A percentile compares a stretch with the other conserved stretches of the same genome.
These are phyloP conservation scores for Talaromyces sp. DNA, from an alignment of 2,329 filamentous ascomycete genomes.

Conservation along the genomic window DNA sequence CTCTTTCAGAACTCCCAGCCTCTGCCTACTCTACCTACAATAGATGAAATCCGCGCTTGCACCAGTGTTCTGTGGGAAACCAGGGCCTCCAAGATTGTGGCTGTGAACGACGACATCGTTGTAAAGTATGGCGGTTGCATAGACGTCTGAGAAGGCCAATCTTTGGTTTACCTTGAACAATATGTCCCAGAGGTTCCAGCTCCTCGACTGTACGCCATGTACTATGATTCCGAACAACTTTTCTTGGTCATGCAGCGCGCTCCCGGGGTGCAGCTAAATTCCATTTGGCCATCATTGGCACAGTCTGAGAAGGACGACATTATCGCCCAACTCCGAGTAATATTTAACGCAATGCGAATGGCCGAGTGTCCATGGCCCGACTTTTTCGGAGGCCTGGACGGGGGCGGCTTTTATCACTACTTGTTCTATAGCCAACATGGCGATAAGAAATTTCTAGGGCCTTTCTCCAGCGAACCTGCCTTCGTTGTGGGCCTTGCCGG, in stretches of 20 bases:
- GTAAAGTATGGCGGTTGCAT: background rate
- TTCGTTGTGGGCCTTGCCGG: conserved; percentile 22
- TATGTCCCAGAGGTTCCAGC: conserved; percentile 23
- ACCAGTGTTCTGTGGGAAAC: background rate
- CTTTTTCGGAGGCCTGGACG: conserved; percentile 22
- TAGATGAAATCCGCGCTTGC: background rate
- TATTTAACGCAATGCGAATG: conserved; percentile 20
- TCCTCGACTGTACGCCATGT: conserved; percentile 29
- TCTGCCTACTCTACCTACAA: background rate
- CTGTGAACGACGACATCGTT: background rate
- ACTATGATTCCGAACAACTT: conserved; percentile 18
- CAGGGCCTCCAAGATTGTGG: background rate
- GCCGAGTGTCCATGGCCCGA: conserved; percentile 22
- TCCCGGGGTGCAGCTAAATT: conserved; percentile 18
- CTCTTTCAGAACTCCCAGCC: background rate
- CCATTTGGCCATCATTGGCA: conserved; percentile 23
- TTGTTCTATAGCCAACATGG: conserved; percentile 20
- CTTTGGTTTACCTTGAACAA: conserved; percentile 23
- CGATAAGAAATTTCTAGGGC: conserved; percentile 18
- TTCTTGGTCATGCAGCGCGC: conserved; percentile 26
- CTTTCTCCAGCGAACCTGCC: conserved; percentile 20
- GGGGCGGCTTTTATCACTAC: conserved; percentile 21
- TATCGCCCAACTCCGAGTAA: conserved; percentile 19
- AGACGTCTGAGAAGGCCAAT: conserved; percentile 9
- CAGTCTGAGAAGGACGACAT: conserved; percentile 23